phyloP scores from a whole-genome alignment of 768 basidiomycete genomes.

The Leucocoprinus leucothites region DNA sequence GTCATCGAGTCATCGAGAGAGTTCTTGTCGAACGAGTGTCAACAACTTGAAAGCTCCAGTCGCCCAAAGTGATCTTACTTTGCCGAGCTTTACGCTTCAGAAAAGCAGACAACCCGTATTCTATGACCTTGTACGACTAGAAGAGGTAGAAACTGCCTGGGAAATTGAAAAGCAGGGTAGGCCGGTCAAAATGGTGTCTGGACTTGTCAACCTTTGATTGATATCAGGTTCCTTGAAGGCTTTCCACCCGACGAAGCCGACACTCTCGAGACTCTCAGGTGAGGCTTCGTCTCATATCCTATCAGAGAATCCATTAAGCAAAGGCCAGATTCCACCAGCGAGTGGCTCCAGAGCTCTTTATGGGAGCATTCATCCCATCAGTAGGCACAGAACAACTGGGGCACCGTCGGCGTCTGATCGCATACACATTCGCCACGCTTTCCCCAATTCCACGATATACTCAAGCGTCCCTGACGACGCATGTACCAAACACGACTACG shows the following conservation, averaged over 20 bases:
- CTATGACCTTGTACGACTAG: conserved; percentile 5
- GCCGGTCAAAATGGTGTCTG: too few relatives aligned
- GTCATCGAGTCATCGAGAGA: too few relatives aligned
- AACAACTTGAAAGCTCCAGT: too few relatives aligned
- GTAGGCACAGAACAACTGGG: not conserved
- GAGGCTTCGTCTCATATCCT: too few relatives aligned
- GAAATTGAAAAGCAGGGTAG: conserved; percentile 7
- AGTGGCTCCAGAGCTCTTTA: conserved; percentile 5
- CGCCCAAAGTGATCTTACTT: too few relatives aligned
- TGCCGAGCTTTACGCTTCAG: too few relatives aligned
- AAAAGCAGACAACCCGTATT: too few relatives aligned
- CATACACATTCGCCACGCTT: conserved; percentile 2
- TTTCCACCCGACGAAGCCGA: conserved; percentile 10
- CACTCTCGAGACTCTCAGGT: conserved; percentile 1
- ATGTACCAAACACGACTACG: not conserved
- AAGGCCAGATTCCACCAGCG: conserved; percentile 1
- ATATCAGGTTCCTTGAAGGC: not conserved
- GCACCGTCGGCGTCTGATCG: conserved; percentile 1
- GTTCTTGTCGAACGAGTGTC: too few relatives aligned
- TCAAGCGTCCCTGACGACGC: not conserved
- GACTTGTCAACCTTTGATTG: not conserved
- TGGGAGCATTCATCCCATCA: conserved; percentile 1
- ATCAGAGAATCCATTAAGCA: too few relatives aligned
- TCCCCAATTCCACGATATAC: conserved; percentile 3
- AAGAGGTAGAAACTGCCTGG: conserved; percentile 3